Conservation (phyloP, 345 rosid genomes). For the Ceriops zippeliana region DNA sequence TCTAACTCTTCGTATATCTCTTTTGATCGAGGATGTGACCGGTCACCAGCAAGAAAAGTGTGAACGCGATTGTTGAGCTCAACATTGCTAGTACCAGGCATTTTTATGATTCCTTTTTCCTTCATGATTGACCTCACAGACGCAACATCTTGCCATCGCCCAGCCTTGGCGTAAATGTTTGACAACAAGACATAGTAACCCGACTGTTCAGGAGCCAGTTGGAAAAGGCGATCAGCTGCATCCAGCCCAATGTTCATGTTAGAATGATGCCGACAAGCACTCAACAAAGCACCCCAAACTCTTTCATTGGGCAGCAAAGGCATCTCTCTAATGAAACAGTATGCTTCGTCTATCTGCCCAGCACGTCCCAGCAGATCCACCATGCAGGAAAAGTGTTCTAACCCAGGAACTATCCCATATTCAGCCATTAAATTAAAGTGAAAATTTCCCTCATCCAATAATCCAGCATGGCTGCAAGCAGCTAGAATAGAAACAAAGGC, state of each 20-base stretch:
- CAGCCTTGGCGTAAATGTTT: constrained; percentile 73
- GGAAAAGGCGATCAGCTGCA: constrained; percentile 63
- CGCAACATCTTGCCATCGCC: constrained; percentile 65
- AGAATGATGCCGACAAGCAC: constrained; percentile 57
- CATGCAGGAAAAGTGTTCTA: constrained; percentile 76
- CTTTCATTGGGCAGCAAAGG: constrained; percentile 58
- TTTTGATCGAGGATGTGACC: constrained; percentile 41
- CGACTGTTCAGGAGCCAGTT: constrained; percentile 55
- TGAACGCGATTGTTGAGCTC: constrained; percentile 47
- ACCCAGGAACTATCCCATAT: constrained; percentile 44
- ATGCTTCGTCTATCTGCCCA: constrained; percentile 62
- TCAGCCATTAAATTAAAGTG: constrained; percentile 50
- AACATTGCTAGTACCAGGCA: constrained; percentile 61
- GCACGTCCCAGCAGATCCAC: constrained; percentile 74
- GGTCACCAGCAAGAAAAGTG: constrained; percentile 66
- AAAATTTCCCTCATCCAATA: constrained; percentile 53
- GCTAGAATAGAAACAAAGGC: constrained; percentile 68
- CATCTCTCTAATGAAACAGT: constrained; percentile 47
- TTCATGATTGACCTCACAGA: constrained; percentile 54
- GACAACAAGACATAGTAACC: constrained; percentile 74
- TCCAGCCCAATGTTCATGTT: constrained; percentile 55
- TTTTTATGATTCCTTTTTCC: constrained; percentile 53
- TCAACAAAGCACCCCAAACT: constrained; percentile 73
- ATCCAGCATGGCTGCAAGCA: constrained; percentile 73
- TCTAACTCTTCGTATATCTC: constrained; percentile 51